Conservation (phyloP, 2,329 filamentous ascomycete species). For the Monilinia aucupariae region DNA sequence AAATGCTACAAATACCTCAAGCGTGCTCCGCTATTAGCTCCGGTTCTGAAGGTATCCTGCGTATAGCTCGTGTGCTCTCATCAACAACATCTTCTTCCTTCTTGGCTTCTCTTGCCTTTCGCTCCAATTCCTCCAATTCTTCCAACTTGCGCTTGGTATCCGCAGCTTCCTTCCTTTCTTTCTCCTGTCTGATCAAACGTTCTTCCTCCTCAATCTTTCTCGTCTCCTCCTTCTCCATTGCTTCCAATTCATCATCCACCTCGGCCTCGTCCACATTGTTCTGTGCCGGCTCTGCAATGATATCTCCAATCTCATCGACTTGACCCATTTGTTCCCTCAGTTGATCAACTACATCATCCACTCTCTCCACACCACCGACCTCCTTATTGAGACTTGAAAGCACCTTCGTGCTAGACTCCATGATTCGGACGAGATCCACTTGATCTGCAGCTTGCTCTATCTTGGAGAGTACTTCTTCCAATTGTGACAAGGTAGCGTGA, state of each 20-base stretch:
- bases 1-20: background rate
- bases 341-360: constrained; percentile 69
- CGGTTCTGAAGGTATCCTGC: constrained; percentile 27
- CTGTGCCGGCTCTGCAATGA: constrained; percentile 59
- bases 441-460: constrained; percentile 84
- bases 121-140: constrained; percentile 28
- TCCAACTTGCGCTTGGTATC: constrained; percentile 33
- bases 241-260: constrained; percentile 81
- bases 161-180: constrained; percentile 29
- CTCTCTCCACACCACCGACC: constrained; percentile 69
- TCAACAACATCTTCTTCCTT: constrained; percentile 20
- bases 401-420: constrained; percentile 71
- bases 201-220: constrained; percentile 40
- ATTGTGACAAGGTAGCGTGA: constrained; percentile 66
- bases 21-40: constrained; percentile 19
- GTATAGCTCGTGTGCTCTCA: constrained; percentile 23
- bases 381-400: constrained; percentile 68
- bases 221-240: constrained; percentile 52
- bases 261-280: constrained; percentile 69
- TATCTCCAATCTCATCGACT: constrained; percentile 74
- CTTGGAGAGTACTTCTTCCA: constrained; percentile 76
- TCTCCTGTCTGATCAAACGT: constrained; percentile 27
- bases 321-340: constrained; percentile 75
- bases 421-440: constrained; percentile 73
- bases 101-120: constrained; percentile 19